phyloP scores from a whole-genome alignment of 164 flowering plant species.

The Vitis labrusca region DNA sequence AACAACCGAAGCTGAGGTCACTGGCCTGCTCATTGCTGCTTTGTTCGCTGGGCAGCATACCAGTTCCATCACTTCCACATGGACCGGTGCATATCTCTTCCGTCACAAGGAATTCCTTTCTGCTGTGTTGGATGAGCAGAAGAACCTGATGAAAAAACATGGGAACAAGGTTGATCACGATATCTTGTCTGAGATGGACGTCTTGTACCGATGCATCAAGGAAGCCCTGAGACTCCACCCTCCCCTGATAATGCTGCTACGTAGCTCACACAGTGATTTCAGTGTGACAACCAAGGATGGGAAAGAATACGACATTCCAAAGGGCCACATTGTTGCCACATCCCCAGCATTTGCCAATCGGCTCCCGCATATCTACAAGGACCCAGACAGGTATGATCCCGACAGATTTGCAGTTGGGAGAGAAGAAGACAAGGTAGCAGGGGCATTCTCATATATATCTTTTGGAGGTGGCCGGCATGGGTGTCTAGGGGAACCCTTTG shows the following conservation, averaged over 20 bases:
- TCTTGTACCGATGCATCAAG: conserved; percentile 77
- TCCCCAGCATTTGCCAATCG: conserved; percentile 96
- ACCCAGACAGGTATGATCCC: conserved; percentile 87
- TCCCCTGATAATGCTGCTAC: conserved; percentile 81
- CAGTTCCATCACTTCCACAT: conserved; percentile 89
- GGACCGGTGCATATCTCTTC: conserved; percentile 96
- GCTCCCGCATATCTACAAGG: conserved; percentile 67
- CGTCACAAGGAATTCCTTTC: conserved; percentile 53
- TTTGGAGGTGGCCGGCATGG: conserved; percentile 98
- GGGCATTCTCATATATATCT: conserved; percentile 89
- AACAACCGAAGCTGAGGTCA: conserved; percentile 83
- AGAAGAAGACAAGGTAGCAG: conserved; percentile 93
- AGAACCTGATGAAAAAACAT: conserved; percentile 56
- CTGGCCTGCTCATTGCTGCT: conserved; percentile 98
- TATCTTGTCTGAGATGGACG: conserved; percentile 87
- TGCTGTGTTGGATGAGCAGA: conserved; percentile 78
- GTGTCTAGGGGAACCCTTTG: conserved; percentile 93
- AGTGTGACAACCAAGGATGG: conserved; percentile 80
- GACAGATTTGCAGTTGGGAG: conserved; percentile 80
- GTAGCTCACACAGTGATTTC: conserved; percentile 84
- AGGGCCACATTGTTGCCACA: conserved; percentile 94
- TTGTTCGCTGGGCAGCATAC: conserved; percentile 99
- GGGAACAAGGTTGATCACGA: conserved; percentile 84
- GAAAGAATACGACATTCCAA: conserved; percentile 83
- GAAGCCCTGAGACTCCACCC: conserved; percentile 97